These are phyloP conservation scores for Ustilago esculenta DNA, from an alignment of 1,284 basidiomycete genomes.

Conservation along the genomic window DNA sequence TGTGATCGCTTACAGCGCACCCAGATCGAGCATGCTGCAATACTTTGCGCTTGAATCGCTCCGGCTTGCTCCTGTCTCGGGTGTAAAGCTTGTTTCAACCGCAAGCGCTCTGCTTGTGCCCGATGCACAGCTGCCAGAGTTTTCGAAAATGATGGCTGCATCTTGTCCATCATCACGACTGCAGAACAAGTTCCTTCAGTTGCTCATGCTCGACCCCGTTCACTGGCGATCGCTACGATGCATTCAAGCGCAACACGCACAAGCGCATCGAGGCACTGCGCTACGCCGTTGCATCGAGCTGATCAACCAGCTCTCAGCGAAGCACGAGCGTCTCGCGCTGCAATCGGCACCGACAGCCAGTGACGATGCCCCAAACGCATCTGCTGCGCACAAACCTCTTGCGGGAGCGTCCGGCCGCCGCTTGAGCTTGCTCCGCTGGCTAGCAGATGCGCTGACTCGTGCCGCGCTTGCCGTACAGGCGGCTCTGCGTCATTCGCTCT, in stretches of 20 bases:
- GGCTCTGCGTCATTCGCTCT: constrained; percentile 9
- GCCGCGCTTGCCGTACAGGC: constrained; percentile 13
- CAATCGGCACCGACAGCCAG: not conserved
- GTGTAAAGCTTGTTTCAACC: constrained; percentile 37
- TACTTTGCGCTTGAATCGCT: constrained; percentile 72
- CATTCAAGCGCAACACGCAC: not conserved
- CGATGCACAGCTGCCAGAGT: constrained; percentile 12
- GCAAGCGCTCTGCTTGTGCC: constrained; percentile 16
- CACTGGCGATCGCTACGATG: constrained; percentile 56
- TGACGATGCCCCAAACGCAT: not conserved
- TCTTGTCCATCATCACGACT: constrained; percentile 16
- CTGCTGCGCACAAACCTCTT: too few relatives aligned
- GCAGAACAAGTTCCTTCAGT: constrained; percentile 33
- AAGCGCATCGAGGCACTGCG: constrained; percentile 16
- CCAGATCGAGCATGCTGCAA: constrained; percentile 71
- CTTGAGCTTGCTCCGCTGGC: not conserved
- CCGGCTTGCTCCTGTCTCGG: constrained; percentile 58
- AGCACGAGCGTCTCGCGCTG: not conserved
- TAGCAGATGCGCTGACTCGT: constrained; percentile 1
- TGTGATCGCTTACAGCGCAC: constrained; percentile 71
- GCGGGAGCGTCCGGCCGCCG: not conserved
- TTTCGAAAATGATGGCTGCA: not conserved
- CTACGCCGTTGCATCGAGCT: constrained; percentile 32
- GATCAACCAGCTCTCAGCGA: constrained; percentile 23
- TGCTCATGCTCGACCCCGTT: constrained; percentile 50